Base-by-base conservation (phyloP, 176 grass and related monocot species). In the Poa pratensis region DNA sequence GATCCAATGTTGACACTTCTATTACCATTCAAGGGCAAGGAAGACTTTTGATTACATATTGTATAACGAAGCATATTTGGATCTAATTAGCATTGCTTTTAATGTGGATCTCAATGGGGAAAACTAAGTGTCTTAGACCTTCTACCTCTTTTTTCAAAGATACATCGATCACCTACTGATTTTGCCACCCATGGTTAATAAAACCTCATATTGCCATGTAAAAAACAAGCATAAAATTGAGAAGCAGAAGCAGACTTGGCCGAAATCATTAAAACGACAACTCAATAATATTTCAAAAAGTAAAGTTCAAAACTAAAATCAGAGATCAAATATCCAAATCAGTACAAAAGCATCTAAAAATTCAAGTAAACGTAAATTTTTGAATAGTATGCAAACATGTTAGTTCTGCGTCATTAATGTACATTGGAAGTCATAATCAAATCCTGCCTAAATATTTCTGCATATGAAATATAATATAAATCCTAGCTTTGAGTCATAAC, bases 201-300 rank as follows among this genome's bases (percentile, higher is more conserved):
- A 69, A 58, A 69, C 3, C 34, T n/a, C 20, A 69, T 40, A 20
- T 40, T 39, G 18, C 9, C 18, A 69, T 69, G 66, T 69, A 35
- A 12, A 69, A 69, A n/a, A 69, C 65, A 69, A 42, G 35, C 66
- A 42, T 5, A 42, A 69, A 69, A 42, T 69, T 69, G 66, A 69
- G 35, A 69, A 12, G 22, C 19, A 69, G 37, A 69, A 69, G 9
- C 18, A 69, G 66, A 69, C 18, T 40, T 22, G 4, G 35, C 20
- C 4, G 5, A 39, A 69, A 42, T 69, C 18, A 5, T 59, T 23
- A 59, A 50, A 48, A 20, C 7, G 19, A 57, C 7, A 57, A 57
- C 19, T 69, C n/a, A 39, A 43, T 43, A 23, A n/a, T 70, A 70
- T 70, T 70, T 70, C 67, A 70, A 37, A 70, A 22, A 70, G 19